These are phyloP conservation scores for Gracilaria gracilis DNA, from an alignment of 23 red algal genomes.

Conservation along the genomic window DNA sequence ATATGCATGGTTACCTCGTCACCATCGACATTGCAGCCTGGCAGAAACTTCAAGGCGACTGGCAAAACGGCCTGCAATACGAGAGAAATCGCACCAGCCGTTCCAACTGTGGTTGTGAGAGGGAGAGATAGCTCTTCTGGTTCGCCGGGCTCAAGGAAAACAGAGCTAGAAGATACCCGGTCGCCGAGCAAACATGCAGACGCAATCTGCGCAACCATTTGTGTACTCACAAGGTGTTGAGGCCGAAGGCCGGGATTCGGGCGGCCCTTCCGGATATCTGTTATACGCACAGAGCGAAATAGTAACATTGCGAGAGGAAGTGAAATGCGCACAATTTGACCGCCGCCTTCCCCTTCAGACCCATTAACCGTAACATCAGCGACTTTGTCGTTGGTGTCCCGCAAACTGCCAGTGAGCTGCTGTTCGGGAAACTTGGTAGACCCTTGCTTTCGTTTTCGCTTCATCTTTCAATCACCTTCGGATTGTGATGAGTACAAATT, in stretches of 20 bases:
- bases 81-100: slow-evolving; percentile 55
- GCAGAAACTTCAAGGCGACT: slow-evolving; percentile 21
- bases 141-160: slow-evolving; percentile 8
- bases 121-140: not conserved
- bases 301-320: slow-evolving; percentile 40
- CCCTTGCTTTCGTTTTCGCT: not conserved
- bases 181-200: slow-evolving; percentile 16
- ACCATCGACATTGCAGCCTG: not conserved
- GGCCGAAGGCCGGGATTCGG: slow-evolving; percentile 25
- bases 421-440: not conserved
- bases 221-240: slow-evolving; percentile 47
- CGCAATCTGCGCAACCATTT: slow-evolving; percentile 42
- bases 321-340: slow-evolving; percentile 68
- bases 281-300: slow-evolving; percentile 8
- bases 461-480: not conserved
- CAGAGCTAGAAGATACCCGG: not conserved
- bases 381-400: not conserved
- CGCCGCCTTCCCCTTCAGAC: slow-evolving; percentile 57
- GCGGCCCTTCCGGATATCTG: slow-evolving; percentile 33
- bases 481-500: no score
- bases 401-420: not conserved
- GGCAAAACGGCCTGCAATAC: slow-evolving; percentile 62
- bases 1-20: not conserved
- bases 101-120: slow-evolving; percentile 13
- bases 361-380: slow-evolving; percentile 60